These are phyloP conservation scores for Scheffersomyces titani DNA, from an alignment of 1,139 yeast species.

Conservation along the genomic window DNA sequence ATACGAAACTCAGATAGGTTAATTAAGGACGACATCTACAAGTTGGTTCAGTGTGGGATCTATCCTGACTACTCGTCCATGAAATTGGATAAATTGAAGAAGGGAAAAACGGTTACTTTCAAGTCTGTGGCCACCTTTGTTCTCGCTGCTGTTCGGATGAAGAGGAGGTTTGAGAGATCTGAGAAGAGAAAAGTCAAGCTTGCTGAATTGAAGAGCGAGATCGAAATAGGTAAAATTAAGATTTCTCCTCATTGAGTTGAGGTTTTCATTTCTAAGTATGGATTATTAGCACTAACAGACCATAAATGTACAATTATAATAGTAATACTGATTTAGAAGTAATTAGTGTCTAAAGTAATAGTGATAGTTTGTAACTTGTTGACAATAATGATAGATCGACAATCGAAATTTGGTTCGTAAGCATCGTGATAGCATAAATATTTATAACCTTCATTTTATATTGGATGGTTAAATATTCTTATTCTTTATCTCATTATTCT, in stretches of 20 bases:
- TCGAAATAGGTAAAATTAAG: constrained; percentile 19
- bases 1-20: constrained; percentile 44
- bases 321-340: not conserved
- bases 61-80: constrained; percentile 46
- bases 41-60: constrained; percentile 49
- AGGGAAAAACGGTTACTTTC: constrained; percentile 10
- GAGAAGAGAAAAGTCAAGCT: constrained; percentile 25
- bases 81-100: constrained; percentile 12
- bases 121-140: constrained; percentile 46
- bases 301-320: not conserved
- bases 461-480: no score
- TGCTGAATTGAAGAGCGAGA: constrained; percentile 28
- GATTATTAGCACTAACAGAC: not conserved
- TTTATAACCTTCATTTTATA: not conserved
- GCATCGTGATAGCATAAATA: not conserved
- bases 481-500: constrained; percentile 37
- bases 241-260: not conserved
- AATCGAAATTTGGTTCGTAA: no score
- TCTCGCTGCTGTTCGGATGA: constrained; percentile 56
- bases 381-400: not conserved
- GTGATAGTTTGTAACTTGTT: not conserved
- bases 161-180: constrained; percentile 35
- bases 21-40: constrained; percentile 42
- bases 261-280: not conserved
- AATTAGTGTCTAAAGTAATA: not conserved